Conservation (phyloP, 2,329 filamentous ascomycete genomes). For the Exophiala aquamarina region DNA sequence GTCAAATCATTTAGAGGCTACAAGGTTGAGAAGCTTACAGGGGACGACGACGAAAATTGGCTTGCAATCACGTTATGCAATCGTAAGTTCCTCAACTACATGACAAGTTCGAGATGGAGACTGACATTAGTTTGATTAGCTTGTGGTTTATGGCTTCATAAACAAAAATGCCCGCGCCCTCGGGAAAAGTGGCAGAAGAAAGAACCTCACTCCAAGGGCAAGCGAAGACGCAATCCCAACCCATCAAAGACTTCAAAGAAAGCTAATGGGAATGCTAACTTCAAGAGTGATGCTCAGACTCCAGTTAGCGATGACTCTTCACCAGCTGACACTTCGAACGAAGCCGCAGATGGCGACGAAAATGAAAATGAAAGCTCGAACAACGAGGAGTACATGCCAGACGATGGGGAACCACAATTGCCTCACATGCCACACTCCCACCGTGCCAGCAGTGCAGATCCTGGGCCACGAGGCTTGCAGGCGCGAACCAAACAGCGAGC, state of each 20-base stretch:
- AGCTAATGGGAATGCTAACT: constrained; percentile 34
- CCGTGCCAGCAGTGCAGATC: constrained; percentile 51
- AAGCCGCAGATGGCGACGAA: constrained; percentile 20
- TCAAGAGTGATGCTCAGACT: constrained; percentile 34
- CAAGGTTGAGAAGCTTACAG: constrained; percentile 72
- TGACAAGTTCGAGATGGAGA: constrained; percentile 11
- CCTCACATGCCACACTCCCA: constrained; percentile 40
- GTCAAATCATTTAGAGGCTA: constrained; percentile 70
- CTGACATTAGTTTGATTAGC: constrained; percentile 49
- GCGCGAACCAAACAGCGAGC: constrained; percentile 10
- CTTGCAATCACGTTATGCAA: constrained; percentile 81
- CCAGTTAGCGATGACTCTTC: constrained; percentile 40
- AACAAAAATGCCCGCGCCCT: constrained; percentile 82
- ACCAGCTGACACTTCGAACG: constrained; percentile 27
- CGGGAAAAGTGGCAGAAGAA: constrained; percentile 77
- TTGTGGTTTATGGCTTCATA: constrained; percentile 92
- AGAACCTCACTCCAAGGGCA: constrained; percentile 41
- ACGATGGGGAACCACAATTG: constrained; percentile 36
- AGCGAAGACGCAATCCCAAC: constrained; percentile 31
- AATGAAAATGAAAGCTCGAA: constrained; percentile 27
- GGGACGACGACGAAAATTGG: constrained; percentile 68
- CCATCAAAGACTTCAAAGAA: constrained; percentile 32
- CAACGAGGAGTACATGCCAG: constrained; percentile 33
- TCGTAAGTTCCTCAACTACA: constrained; percentile 57
- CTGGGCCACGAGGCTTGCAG: constrained; percentile 24